A percentile compares a stretch with the other conserved stretches of the same genome.
These are phyloP conservation scores for Beauveria sp. DNA, from an alignment of 2,329 filamentous ascomycete species.

Conservation along the genomic window DNA sequence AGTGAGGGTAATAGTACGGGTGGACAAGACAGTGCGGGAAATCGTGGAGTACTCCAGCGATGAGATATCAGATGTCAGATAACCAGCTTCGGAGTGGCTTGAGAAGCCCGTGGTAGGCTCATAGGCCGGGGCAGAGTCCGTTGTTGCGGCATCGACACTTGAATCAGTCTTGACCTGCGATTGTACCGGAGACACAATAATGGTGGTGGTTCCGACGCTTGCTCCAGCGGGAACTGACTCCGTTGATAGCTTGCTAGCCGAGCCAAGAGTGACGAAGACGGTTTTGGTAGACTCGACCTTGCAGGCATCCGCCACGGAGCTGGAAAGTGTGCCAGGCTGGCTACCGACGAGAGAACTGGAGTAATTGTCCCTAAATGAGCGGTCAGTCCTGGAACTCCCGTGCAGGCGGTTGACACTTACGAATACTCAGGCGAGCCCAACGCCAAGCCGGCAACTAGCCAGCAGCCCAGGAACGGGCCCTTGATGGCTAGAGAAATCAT, in stretches of 20 bases:
- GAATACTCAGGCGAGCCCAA: constrained; percentile 5
- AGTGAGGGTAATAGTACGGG: constrained; percentile 17
- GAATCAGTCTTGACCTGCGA: constrained; percentile 3
- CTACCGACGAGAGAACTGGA: neutral
- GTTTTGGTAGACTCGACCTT: constrained; percentile 30
- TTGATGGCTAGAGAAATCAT: constrained; percentile 1
- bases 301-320: constrained; percentile 16
- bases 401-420: neutral
- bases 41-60: constrained; percentile 4
- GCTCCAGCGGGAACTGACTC: neutral
- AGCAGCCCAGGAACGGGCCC: constrained; percentile 2
- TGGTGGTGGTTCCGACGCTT: constrained; percentile 23
- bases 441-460: neutral
- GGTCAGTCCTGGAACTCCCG: neutral
- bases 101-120: neutral
- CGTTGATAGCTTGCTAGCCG: constrained; percentile 19
- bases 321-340: neutral
- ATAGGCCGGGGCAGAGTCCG: neutral
- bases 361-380: neutral
- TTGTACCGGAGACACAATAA: constrained; percentile 14
- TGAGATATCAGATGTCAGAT: constrained; percentile 4
- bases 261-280: constrained; percentile 40
- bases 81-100: neutral
- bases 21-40: constrained; percentile 13
- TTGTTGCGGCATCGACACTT: neutral